phyloP scores from a whole-genome alignment of 495 filamentous ascomycete genomes.

The Immersiella caudata region DNA sequence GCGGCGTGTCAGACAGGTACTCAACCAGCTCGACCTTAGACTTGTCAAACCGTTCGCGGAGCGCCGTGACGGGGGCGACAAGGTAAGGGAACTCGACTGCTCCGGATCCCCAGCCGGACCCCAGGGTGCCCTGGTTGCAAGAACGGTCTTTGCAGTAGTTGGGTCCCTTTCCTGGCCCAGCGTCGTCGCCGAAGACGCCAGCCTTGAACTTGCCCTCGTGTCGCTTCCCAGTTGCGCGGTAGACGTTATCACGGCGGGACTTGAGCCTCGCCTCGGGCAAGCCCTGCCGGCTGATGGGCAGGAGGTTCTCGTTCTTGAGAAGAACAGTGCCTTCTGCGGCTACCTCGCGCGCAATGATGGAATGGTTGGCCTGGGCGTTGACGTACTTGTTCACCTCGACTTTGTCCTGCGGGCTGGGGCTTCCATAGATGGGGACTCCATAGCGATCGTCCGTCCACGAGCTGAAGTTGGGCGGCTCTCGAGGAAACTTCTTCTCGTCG shows the following conservation, averaged over 20 bases:
- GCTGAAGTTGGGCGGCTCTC: conserved; percentile 84
- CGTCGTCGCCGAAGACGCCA: conserved; percentile 86
- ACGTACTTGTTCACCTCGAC: conserved; percentile 78
- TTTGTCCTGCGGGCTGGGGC: conserved; percentile 49
- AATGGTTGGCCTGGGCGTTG: conserved; percentile 73
- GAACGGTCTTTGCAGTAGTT: conserved; percentile 74
- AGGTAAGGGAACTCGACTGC: conserved; percentile 87
- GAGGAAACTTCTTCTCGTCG: conserved; percentile 63
- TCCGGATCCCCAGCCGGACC: conserved; percentile 87
- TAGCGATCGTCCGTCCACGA: conserved; percentile 78
- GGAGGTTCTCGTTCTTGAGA: conserved; percentile 75
- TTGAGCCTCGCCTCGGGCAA: conserved; percentile 41
- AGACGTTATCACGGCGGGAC: conserved; percentile 25
- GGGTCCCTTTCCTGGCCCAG: conserved; percentile 66
- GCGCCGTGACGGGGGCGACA: conserved; percentile 67
- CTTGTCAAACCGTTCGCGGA: conserved; percentile 62
- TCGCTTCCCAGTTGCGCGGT: conserved; percentile 25
- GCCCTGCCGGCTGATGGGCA: conserved; percentile 61
- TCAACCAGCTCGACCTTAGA: conserved; percentile 62
- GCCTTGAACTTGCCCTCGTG: conserved; percentile 56
- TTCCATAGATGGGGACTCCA: conserved; percentile 68
- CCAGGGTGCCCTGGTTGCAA: conserved; percentile 78
- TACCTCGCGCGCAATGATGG: conserved; percentile 67
- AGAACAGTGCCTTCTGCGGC: conserved; percentile 85
- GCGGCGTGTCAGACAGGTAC: conserved; percentile 59